Base-by-base conservation (phyloP, 2,329 filamentous ascomycete species). In the Alternaria arbusti region DNA sequence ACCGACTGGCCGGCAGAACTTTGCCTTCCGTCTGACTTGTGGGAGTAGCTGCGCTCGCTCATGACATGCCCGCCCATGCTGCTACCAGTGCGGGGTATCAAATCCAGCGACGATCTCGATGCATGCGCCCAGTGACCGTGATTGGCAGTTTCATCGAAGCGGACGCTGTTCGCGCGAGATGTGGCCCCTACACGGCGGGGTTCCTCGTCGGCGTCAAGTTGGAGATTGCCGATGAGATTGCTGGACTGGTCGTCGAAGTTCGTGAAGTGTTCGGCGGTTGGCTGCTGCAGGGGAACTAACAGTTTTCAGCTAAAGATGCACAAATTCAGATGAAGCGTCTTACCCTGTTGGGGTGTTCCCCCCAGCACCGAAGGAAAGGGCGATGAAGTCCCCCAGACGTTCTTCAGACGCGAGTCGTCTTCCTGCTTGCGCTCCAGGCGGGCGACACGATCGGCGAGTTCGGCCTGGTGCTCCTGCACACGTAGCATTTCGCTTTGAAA, bases 111-210 rank as follows among this genome's bases (percentile, higher is more conserved):
- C 59, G 94, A 91, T 47, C 95, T 89, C 63, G 91, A 92, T 68
- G 88, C 89, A 74, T 97, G 93, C 40, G 90, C 90, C 88, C 96
- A 96, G 78, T 94, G 94, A 51, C 93, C 91, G 72, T 97, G 94
- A 71, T 97, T 89, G 13, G 95, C 94, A 75, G 93, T 97, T 78
- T 98, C 95, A 76, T 98, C 96, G 74, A 99, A 99, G 40, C 96
- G 92, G 70, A 99, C 96, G 76, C 96, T 98, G 78, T 98, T 98
- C 51, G 96, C 95, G 71, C 96, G 88, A 17, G 96, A 99, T 17
- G 93, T 91, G 20, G 92, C 93, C 57, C 96, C 93, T 67, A 95
- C 88, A 40, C 93, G 89, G 61, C 93, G 90, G 30, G 92, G 92
- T 76, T 94, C 91, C 66, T 98, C 94, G 66, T 97, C 94, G 6